A percentile compares a stretch with the other conserved stretches of the same genome.
phyloP scores from a whole-genome alignment of 306 rosid genomes.

The Dalbergia cochinchinensis region DNA sequence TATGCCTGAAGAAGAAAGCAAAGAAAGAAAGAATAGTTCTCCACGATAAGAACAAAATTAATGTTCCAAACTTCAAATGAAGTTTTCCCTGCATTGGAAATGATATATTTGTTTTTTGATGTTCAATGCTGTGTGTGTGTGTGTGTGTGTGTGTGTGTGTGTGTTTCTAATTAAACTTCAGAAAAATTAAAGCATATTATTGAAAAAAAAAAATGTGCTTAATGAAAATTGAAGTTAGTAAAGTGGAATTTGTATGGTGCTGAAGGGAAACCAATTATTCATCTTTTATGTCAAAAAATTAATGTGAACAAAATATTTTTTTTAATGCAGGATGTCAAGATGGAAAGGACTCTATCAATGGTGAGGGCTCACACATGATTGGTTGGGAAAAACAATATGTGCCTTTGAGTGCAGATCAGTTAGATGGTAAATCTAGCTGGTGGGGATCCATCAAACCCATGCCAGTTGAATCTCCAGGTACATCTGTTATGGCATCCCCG shows the following conservation, averaged over 20 bases:
- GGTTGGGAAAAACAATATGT: conserved; percentile 51
- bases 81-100: not conserved
- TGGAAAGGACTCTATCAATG: conserved; percentile 47
- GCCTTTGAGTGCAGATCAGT: conserved; percentile 43
- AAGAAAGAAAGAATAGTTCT: conserved; percentile 11
- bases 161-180: conserved; percentile 25
- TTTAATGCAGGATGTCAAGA: conserved; percentile 55
- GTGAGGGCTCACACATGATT: conserved; percentile 47
- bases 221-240: not conserved
- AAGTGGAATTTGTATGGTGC: conserved; percentile 37
- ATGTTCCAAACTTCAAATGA: conserved; percentile 25
- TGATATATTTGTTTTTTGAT: too few relatives aligned
- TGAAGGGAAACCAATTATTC: conserved; percentile 1
- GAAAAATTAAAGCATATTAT: not conserved
- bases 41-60: not conserved
- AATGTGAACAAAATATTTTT: not conserved
- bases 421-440: conserved; percentile 55
- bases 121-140: not conserved
- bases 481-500: conserved; percentile 53
- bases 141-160: not conserved
- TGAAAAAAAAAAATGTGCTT: not conserved
- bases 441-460: conserved; percentile 47
- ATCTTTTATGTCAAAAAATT: conserved; percentile 24
- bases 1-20: not conserved
- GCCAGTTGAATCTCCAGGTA: conserved; percentile 51